Base-by-base conservation (phyloP, 768 basidiomycete species). In the Macrocybe gigantea region DNA sequence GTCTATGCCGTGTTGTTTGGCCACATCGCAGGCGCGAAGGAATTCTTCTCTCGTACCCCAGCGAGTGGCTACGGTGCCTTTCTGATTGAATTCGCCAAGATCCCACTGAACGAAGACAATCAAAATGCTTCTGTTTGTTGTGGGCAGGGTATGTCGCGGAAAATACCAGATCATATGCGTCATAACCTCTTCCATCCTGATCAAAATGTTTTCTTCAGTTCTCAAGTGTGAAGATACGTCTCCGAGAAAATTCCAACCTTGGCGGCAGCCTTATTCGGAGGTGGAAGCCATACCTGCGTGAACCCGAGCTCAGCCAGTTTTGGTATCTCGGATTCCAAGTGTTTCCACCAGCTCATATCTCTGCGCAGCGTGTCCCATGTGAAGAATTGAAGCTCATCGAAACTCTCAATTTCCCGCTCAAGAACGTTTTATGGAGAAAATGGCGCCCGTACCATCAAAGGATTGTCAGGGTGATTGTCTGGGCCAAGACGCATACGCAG, bases 31-130 rank as follows among this genome's bases (percentile, higher is more conserved):
- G 15, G 89, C 88, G 8, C 68, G 57, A 1, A 92, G 58, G 29
- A 93, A 76, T 50, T 95, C 86, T 30, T 88, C 80, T 54, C 82
- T 86, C 9, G 86, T 84, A 15, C 93, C 93, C 92, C 93, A 97
- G 49, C 91, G 77, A 1, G 93, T 95, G 11, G 70, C 62, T 32
- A 80, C 60, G 11, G 77, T 64, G 11, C 84, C 86, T 58, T 84
- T 89, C 62, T 88, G 89, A 44, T 85, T 54, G 52, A 92, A 92
- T 65, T 92, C 89, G 33, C 89, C 89, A 12, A 93, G 65, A 60
- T 93, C 89, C 89, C 90, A 93, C 88, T 92, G 33, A 33, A 12
- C 33, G 33, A 40, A 15, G 14, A 10, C 30, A 41, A 14, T 35
- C 11, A 22, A 37, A 6, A 3, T 5, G 14, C 8, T 44, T 8